Percentiles rank a stretch among this genome's conserved stretches.
These are phyloP conservation scores for Termitomyces sp. DNA, from an alignment of 768 basidiomycete species.

Conservation along the genomic window DNA sequence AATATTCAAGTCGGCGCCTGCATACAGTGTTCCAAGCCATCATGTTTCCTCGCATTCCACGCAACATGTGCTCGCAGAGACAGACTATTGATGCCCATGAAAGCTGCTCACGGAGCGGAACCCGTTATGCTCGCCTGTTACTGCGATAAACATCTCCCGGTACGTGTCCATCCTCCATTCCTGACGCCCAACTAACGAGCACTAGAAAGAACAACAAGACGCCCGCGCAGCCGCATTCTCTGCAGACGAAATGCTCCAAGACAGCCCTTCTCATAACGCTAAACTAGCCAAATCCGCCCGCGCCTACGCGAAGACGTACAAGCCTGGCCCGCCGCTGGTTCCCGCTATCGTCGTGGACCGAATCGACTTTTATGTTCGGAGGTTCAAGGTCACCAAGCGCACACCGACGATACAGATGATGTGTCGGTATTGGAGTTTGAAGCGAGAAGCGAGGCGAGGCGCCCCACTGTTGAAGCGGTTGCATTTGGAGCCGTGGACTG, in stretches of 20 bases:
- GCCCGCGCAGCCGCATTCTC: conserved; percentile 51
- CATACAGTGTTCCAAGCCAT: conserved; percentile 74
- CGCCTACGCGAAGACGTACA: conserved; percentile 89
- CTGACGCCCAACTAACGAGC: neutral
- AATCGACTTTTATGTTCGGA: conserved; percentile 69
- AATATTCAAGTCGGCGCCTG: conserved; percentile 69
- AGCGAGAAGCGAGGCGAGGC: conserved; percentile 88
- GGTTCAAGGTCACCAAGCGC: conserved; percentile 72
- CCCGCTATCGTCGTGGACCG: conserved; percentile 81
- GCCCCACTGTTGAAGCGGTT: conserved; percentile 91
- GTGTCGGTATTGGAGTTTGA: conserved; percentile 96
- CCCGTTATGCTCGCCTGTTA: conserved; percentile 62
- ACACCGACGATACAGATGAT: conserved; percentile 70
- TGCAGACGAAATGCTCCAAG: conserved; percentile 43
- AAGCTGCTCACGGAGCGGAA: conserved; percentile 71
- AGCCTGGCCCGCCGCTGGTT: conserved; percentile 88
- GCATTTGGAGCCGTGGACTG: conserved; percentile 98
- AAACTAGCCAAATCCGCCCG: conserved; percentile 75
- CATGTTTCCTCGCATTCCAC: conserved; percentile 91
- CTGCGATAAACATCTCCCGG: conserved; percentile 91
- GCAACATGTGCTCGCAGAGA: conserved; percentile 89
- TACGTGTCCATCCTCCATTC: conserved; percentile 32
- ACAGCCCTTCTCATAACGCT: conserved; percentile 32
- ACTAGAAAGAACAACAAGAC: conserved; percentile 68
- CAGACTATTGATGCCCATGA: conserved; percentile 85